Percentiles rank a stretch among this genome's conserved stretches.
These are phyloP conservation scores for Pilobolus umbonatus DNA, from an alignment of 192 early-diverging fungal genomes.

Conservation along the genomic window DNA sequence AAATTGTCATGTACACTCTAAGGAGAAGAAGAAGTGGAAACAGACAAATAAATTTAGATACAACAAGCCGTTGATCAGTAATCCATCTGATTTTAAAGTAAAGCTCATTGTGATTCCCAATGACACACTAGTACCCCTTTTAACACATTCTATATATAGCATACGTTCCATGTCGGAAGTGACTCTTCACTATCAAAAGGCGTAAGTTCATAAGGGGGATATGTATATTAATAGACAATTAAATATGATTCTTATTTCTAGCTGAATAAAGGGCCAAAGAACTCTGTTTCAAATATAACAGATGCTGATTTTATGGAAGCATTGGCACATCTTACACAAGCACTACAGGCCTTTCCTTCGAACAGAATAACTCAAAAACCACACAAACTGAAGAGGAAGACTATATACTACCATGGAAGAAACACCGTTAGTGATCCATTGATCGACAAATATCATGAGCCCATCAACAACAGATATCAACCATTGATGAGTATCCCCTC, in stretches of 20 bases:
- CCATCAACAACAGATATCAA: too few relatives aligned
- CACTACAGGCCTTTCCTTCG: constrained; percentile 5
- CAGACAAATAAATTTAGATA: constrained; percentile 2
- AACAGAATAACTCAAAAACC: neutral
- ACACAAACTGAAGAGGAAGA: too few relatives aligned
- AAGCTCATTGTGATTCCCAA: neutral
- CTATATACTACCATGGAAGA: too few relatives aligned
- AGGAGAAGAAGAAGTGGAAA: neutral
- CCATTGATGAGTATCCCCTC: too few relatives aligned
- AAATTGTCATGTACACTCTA: constrained; percentile 4
- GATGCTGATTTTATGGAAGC: constrained; percentile 13
- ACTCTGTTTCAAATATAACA: too few relatives aligned
- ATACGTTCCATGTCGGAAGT: constrained; percentile 15
- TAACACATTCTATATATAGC: constrained; percentile 4
- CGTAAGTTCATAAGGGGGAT: constrained; percentile 1
- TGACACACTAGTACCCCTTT: neutral
- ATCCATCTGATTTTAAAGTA: constrained; percentile 17
- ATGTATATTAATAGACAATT: neutral
- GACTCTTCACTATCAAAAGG: neutral
- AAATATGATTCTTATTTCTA: neutral
- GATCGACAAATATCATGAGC: too few relatives aligned
- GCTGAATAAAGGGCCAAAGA: too few relatives aligned
- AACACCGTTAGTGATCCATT: too few relatives aligned
- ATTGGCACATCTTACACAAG: constrained; percentile 13
- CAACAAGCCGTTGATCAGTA: constrained; percentile 11